Base-by-base conservation (phyloP, 768 basidiomycete species). In the Kwoniella europaea region DNA sequence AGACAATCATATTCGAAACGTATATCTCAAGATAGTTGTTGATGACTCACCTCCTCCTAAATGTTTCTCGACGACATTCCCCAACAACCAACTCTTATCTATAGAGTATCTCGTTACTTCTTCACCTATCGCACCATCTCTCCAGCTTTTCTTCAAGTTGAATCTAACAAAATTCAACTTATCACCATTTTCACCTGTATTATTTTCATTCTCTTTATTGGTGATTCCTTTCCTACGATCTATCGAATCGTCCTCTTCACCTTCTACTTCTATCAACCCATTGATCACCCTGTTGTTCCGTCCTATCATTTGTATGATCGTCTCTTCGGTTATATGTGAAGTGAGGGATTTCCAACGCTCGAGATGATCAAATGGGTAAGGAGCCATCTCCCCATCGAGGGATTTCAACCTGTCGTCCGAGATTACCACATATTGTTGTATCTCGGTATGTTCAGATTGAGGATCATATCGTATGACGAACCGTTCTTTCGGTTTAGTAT, bases 51-150 rank as follows among this genome's bases (percentile, higher is more conserved):
- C 78, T 20, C 72, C 74, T 0, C 55, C 74, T 3, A 82, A 68
- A 24, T 81, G 74, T 7, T 43, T 27, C 7, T 57, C 43, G 5
- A 85, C 72, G 0, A 84, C 80, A 18, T 79, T 16, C 4, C 71
- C 73, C 61, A 84, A 59, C 12, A 84, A 64, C 84, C 84, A 85
- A 68, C 81, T 84, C 76, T 85, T 85, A 73, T 86, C 85, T 61
- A 67, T 78, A 18, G 83, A 80, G 68, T 75, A 83, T 60, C 74
- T 61, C 15, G 79, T 85, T 0, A 85, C 61, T 55, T 85, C 84
- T 57, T 83, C 84, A 0, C 85, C 85, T 0, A 82, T 74, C 0
- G 83, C 84, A 0, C 84, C 84, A 0, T 69, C 59, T 22, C 76
- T 74, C 85, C 85, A 86, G 44, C 82, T 84, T 59, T 83, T 63